Evolutionary conservation across 2,329 filamentous ascomycete species (phyloP).

Genomic region (Diaporthe caulivora): DNA sequence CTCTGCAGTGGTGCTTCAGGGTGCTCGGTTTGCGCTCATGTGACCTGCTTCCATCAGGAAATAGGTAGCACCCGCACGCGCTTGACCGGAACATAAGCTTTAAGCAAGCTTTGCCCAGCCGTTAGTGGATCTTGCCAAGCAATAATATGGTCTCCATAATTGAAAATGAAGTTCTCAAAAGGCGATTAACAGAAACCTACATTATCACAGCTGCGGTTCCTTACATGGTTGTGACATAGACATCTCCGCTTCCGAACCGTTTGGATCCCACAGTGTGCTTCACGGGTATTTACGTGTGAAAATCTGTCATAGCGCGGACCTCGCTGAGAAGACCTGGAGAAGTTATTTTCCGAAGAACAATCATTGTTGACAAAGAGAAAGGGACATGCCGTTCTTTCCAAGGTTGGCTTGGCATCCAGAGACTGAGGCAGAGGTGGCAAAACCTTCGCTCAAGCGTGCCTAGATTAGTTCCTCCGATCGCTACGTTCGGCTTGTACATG

Average conservation of each 20-base stretch:
- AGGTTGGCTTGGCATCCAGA: background rate
- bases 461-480: background rate
- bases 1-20: background rate
- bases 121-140: background rate
- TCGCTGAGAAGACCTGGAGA: background rate
- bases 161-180: background rate
- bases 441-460: background rate
- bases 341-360: background rate
- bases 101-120: constrained; percentile 21
- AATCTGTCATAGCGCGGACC: background rate
- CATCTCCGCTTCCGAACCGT: background rate
- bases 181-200: background rate
- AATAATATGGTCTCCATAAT: background rate
- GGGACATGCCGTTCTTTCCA: background rate
- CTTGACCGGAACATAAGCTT: constrained; percentile 6
- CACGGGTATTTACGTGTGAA: background rate
- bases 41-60: background rate
- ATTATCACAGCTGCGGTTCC: background rate
- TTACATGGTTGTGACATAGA: background rate
- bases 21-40: background rate
- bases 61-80: background rate
- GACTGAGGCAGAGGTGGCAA: background rate
- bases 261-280: background rate
- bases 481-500: background rate
- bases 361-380: background rate